A percentile compares a stretch with the other conserved stretches of the same genome.
Evolutionary conservation across 768 basidiomycete genomes (phyloP).

Genomic region (Vararia minispora): DNA sequence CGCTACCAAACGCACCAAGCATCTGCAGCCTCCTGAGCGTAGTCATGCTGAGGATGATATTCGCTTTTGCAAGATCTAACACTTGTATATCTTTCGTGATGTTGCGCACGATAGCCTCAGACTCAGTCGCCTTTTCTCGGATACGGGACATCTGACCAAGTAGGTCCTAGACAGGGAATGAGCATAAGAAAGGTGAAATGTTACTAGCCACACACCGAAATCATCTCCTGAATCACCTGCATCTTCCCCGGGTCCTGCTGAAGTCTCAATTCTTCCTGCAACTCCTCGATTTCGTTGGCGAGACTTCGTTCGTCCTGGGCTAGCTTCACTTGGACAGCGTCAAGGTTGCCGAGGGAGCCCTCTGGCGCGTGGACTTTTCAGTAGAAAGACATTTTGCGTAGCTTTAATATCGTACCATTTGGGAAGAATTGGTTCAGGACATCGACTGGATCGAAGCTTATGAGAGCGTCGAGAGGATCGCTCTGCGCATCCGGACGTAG

Average conservation of each 20-base stretch:
- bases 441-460: slow-evolving; percentile 43
- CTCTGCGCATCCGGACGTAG: slow-evolving; percentile 30
- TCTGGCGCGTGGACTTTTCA: slow-evolving; percentile 33
- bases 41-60: slow-evolving; percentile 83
- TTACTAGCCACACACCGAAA: slow-evolving; percentile 49
- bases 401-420: slow-evolving; percentile 45
- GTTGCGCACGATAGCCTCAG: slow-evolving; percentile 88
- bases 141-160: slow-evolving; percentile 94
- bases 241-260: slow-evolving; percentile 87
- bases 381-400: neutral
- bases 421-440: slow-evolving; percentile 65
- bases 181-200: neutral
- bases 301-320: slow-evolving; percentile 58
- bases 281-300: slow-evolving; percentile 56
- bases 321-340: slow-evolving; percentile 58
- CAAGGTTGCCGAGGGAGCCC: slow-evolving; percentile 60
- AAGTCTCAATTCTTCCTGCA: slow-evolving; percentile 54
- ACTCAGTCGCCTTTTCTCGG: slow-evolving; percentile 93
- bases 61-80: slow-evolving; percentile 88
- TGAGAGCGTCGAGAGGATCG: slow-evolving; percentile 49
- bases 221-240: slow-evolving; percentile 91
- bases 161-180: slow-evolving; percentile 52
- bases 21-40: slow-evolving; percentile 85
- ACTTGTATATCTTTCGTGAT: slow-evolving; percentile 97
- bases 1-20: slow-evolving; percentile 52